Evolutionary conservation across 306 rosid genomes (phyloP).

Genomic region (Arachis hypogaea): DNA sequence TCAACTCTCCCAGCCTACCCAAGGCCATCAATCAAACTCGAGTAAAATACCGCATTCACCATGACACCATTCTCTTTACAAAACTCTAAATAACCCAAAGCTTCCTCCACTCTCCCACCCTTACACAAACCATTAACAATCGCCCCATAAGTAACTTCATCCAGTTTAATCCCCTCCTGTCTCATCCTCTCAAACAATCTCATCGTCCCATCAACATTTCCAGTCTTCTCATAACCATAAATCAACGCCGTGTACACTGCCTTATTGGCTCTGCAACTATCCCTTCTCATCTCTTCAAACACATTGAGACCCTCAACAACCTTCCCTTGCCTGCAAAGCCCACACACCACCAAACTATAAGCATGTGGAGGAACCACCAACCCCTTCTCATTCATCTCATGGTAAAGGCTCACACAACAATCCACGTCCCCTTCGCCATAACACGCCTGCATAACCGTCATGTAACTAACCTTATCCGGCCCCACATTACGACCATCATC

Average conservation of each 20-base stretch:
- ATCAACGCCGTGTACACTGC: slow-evolving; percentile 77
- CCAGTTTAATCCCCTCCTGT: slow-evolving; percentile 63
- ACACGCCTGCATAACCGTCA: slow-evolving; percentile 76
- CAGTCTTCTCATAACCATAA: slow-evolving; percentile 67
- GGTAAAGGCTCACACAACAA: slow-evolving; percentile 74
- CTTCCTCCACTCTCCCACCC: no score
- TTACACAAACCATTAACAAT: no score
- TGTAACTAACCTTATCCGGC: slow-evolving; percentile 62
- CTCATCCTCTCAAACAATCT: slow-evolving; percentile 74
- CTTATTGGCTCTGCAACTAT: slow-evolving; percentile 63
- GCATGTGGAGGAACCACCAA: slow-evolving; percentile 67
- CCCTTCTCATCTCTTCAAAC: slow-evolving; percentile 66
- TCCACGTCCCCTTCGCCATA: slow-evolving; percentile 65
- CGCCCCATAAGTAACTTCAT: slow-evolving; percentile 74
- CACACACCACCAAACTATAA: slow-evolving; percentile 73
- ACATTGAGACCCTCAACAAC: slow-evolving; percentile 64
- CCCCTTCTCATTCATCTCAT: slow-evolving; percentile 76
- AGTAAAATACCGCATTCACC: no score
- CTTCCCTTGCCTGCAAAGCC: slow-evolving; percentile 69
- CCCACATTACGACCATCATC: slow-evolving; percentile 33
- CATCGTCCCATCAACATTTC: slow-evolving; percentile 64
- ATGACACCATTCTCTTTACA: no score
- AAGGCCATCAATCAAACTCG: no score
- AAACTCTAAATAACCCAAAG: no score
- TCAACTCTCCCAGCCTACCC: no score